Percentiles rank a stretch among this genome's conserved stretches.
These are phyloP conservation scores for Pelargonium myrrhifolium DNA, from an alignment of 441 rosid species.

Conservation along the genomic window DNA sequence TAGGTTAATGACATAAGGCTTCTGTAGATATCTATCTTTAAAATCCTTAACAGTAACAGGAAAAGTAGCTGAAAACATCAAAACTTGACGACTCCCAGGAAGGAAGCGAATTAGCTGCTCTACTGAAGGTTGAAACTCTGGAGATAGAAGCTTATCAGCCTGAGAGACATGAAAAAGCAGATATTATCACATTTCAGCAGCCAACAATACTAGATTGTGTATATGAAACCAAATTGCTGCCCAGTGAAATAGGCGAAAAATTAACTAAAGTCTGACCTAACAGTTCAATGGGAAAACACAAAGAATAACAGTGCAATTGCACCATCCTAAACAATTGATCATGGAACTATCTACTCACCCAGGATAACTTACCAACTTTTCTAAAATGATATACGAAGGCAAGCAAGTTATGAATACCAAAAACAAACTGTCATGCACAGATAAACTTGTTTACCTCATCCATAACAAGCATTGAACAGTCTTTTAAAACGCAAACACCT, in stretches of 20 bases:
- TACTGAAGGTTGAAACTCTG: constrained; percentile 94
- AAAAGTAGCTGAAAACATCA: constrained; percentile 96
- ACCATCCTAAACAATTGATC: not conserved
- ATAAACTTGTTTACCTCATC: constrained; percentile 60
- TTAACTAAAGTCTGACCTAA: not conserved
- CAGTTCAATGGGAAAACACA: not conserved
- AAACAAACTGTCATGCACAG: not conserved
- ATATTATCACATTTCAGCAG: constrained; percentile 24
- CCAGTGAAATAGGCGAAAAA: not conserved
- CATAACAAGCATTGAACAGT: constrained; percentile 91
- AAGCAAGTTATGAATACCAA: not conserved
- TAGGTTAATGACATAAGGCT: constrained; percentile 83
- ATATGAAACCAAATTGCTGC: not conserved
- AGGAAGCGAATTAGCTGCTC: constrained; percentile 87
- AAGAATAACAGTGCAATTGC: not conserved
- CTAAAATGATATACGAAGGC: not conserved
- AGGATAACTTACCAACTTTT: not conserved
- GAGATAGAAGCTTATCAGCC: constrained; percentile 97
- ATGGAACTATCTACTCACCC: not conserved
- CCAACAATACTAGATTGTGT: not conserved
- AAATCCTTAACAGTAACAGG: constrained; percentile 96
- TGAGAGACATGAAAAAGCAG: constrained; percentile 27
- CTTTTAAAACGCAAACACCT: constrained; percentile 86
- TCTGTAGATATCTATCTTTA: constrained; percentile 75
- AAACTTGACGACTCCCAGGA: constrained; percentile 66